Percentiles rank a stretch among this genome's conserved stretches.
Conservation (phyloP, 2,329 filamentous ascomycete genomes). For the Penicillium brasilianum region DNA sequence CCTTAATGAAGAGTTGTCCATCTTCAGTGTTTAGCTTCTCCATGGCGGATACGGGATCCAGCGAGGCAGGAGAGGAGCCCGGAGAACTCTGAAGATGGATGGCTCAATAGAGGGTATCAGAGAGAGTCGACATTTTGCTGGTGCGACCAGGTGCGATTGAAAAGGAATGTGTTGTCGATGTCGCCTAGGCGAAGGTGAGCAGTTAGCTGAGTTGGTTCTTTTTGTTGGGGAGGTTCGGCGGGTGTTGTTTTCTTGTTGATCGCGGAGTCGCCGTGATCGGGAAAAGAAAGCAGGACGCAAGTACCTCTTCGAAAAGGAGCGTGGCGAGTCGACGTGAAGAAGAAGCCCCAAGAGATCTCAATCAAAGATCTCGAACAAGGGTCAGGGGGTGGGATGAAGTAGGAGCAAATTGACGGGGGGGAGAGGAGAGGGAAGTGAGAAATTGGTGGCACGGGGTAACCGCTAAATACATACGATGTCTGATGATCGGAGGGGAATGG, state of each 20-base stretch:
- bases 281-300: not conserved
- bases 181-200: constrained; percentile 25
- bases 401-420: not conserved
- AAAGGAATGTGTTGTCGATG: constrained; percentile 24
- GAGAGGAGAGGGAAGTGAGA: constrained; percentile 15
- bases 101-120: constrained; percentile 41
- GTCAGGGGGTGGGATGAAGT: not conserved
- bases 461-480: constrained; percentile 31
- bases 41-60: constrained; percentile 43
- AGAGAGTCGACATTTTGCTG: constrained; percentile 44
- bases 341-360: constrained; percentile 7
- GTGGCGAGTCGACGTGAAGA: constrained; percentile 18
- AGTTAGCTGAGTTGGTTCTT: constrained; percentile 16
- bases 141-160: constrained; percentile 25
- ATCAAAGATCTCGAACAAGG: not conserved
- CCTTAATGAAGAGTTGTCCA: constrained; percentile 57
- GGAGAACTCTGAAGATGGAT: constrained; percentile 43
- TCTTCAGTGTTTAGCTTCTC: constrained; percentile 57
- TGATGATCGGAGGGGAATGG: constrained; percentile 5
- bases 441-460: constrained; percentile 31
- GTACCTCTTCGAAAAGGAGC: constrained; percentile 22
- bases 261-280: not conserved
- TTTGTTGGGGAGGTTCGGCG: not conserved
- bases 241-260: not conserved
- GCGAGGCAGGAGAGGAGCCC: constrained; percentile 37